Conservation (phyloP, 495 filamentous ascomycete species). For the Tetracladium marchalianum region DNA sequence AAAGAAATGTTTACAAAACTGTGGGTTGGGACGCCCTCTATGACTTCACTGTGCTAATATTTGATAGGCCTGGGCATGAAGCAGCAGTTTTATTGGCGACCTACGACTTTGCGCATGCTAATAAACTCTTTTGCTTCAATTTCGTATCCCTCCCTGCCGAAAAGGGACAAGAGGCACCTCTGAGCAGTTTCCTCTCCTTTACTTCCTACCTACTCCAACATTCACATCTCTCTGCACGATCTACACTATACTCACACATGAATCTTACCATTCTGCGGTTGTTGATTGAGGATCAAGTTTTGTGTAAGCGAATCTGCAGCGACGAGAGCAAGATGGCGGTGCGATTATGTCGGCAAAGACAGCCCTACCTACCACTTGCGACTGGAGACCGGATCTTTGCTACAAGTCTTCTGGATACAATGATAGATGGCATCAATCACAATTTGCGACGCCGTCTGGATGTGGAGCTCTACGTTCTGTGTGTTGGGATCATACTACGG, state of each 20-base stretch:
- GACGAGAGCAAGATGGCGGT: conserved; percentile 68
- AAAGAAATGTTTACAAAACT: conserved; percentile 65
- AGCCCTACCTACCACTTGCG: conserved; percentile 74
- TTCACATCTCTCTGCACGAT: conserved; percentile 70
- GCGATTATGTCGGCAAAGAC: conserved; percentile 81
- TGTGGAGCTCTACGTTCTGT: conserved; percentile 71
- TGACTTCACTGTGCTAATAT: background rate
- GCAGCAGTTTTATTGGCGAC: conserved; percentile 71
- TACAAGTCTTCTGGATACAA: conserved; percentile 69
- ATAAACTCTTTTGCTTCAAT: conserved; percentile 89
- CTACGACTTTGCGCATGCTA: conserved; percentile 90
- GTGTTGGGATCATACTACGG: conserved; percentile 70
- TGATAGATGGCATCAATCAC: conserved; percentile 87
- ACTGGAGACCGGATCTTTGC: conserved; percentile 60
- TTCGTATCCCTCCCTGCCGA: conserved; percentile 54
- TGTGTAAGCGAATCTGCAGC: conserved; percentile 79
- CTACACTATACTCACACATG: conserved; percentile 72
- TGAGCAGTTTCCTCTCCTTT: conserved; percentile 75
- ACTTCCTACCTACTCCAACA: conserved; percentile 91
- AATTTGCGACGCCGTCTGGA: conserved; percentile 82
- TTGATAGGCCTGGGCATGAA: conserved; percentile 62
- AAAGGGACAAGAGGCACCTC: conserved; percentile 63
- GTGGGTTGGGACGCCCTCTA: conserved; percentile 22
- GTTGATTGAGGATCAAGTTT: conserved; percentile 72
- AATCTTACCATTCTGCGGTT: conserved; percentile 77